Evolutionary conservation across 2,329 filamentous ascomycete genomes (phyloP), one percentile per base, ranked within the genome.

Genomic region (Teratosphaeria nubilosa): DNA sequence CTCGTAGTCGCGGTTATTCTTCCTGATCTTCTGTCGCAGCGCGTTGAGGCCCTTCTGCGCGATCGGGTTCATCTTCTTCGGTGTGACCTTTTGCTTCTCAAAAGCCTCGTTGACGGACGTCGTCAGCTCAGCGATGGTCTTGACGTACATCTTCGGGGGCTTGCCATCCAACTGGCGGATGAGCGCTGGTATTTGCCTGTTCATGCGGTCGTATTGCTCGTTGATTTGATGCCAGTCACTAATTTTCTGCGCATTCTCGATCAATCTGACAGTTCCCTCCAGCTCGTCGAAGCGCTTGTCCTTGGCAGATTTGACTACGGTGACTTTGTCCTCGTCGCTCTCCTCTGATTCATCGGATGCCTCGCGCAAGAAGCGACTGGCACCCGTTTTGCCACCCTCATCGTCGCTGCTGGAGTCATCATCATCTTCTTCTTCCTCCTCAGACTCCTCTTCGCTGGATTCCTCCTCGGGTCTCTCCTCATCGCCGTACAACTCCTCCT

Each of bases 61-160:
- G 71, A 87, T 94, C 62, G 91, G 91, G 78, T 96, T 99, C 91
- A 97, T 96, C 83, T 96, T 97, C 85, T 96, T 96, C 63, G 87
- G 85, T 2, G 89, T 88, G 66, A 95, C 88, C 81, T 99, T 99
- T 73, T 95, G 90, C 82, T 96, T 96, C 69, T 91, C 85, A 64
- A 95, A 83, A 25, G 91, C 86, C 80, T 99, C 95, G 72, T 91
- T 91, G 82, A 96, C 88, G 72, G 88, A 85, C 69, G 95, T 91
- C 78, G 99, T 94, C 64, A 99, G 81, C 72, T 99, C 92, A 68
- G 92, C 88, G 65, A 97, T 84, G 65, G 88, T 86, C 79, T 94
- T 91, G 76, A 99, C 86, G 77, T 96, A 99, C 63, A 87, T 77
- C 80, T 95, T 96, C 59, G 94, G 94, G 41, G 85, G 83, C 74